Evolutionary conservation across 805 yeast genomes (phyloP).

Genomic region (Candida pseudoglaebosa): DNA sequence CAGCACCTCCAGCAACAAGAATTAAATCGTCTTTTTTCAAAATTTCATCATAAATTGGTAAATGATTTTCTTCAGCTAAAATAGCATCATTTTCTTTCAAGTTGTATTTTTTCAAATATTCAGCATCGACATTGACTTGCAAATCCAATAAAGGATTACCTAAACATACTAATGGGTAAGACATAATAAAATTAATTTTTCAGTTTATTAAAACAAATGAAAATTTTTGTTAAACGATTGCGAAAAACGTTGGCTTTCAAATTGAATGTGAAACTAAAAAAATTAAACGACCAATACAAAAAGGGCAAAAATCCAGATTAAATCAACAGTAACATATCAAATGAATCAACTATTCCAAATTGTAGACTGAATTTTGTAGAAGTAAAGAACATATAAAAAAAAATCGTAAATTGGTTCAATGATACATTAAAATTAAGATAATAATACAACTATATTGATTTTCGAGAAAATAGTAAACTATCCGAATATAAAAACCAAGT

Average conservation of each 20-base stretch:
- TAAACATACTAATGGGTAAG: constrained; percentile 72
- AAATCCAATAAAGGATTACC: constrained; percentile 91
- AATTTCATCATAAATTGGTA: constrained; percentile 82
- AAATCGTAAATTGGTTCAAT: too few relatives aligned
- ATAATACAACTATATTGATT: too few relatives aligned
- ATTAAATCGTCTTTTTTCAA: constrained; percentile 56
- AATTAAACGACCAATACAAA: too few relatives aligned
- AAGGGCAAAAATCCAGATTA: too few relatives aligned
- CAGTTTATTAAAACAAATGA: neutral
- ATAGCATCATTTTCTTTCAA: constrained; percentile 93
- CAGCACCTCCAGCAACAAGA: constrained; percentile 97
- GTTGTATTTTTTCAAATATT: constrained; percentile 72
- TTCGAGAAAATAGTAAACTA: too few relatives aligned
- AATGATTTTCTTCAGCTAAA: constrained; percentile 75
- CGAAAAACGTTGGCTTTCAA: neutral
- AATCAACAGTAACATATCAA: too few relatives aligned
- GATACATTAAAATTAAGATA: too few relatives aligned
- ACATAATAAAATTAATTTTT: constrained; percentile 36
- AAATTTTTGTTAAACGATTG: too few relatives aligned
- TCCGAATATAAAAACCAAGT: too few relatives aligned
- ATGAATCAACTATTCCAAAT: too few relatives aligned
- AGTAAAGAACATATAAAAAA: too few relatives aligned
- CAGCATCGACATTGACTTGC: constrained; percentile 69
- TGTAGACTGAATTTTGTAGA: too few relatives aligned
- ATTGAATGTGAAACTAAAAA: neutral